Evolutionary conservation across 116 monocot species (phyloP), one percentile per base, ranked within the genome.

Genomic region (Dioscorea cayenensis): DNA sequence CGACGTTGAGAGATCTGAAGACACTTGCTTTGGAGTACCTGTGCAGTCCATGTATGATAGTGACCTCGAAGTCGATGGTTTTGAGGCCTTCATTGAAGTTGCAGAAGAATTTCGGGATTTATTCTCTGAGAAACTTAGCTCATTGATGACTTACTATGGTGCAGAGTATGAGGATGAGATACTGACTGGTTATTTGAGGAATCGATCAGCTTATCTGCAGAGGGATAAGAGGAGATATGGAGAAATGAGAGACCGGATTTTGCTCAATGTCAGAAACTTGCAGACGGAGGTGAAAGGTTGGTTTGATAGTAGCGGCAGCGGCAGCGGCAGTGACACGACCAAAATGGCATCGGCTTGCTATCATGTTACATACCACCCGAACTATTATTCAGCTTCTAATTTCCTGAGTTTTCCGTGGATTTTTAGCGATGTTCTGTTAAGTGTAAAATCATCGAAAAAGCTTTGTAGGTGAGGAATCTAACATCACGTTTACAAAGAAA

Each of bases 291-390:
- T 78, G 5, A 48, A 51, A 51, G 66, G 25, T n/a, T 91, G 86
- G 89, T 81, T 86, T 19, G 62, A 63, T 67, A 21, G 55, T 50
- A 66, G 80, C 58, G 80, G 81, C 19, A 21, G 80, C 58, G 80
- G 81, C 19, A 21, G 11, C 0, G 79, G 85, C 25, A 75, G 60
- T 5, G 83, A 91, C 18, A 67, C 32, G 3, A 7, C 66, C 6
- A 85, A 51, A 73, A 76, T 87, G 85, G 91, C 85, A 1, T 82
- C 87, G 19, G 87, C 91, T 32, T 91, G 91, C 82, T 87, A 91
- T 78, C 81, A 87, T 74, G 85, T 91, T 18, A 78, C 80, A 28
- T 91, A 87, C 68, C 85, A 87, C 73, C 78, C 80, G 8, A 64
- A 70, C 22, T 78, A 82, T 67, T 66, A 71, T 22, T 55, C 64